Percentiles rank a stretch among this genome's conserved stretches.
Conservation (phyloP, 768 basidiomycete genomes). For the Collybia mongolica region DNA sequence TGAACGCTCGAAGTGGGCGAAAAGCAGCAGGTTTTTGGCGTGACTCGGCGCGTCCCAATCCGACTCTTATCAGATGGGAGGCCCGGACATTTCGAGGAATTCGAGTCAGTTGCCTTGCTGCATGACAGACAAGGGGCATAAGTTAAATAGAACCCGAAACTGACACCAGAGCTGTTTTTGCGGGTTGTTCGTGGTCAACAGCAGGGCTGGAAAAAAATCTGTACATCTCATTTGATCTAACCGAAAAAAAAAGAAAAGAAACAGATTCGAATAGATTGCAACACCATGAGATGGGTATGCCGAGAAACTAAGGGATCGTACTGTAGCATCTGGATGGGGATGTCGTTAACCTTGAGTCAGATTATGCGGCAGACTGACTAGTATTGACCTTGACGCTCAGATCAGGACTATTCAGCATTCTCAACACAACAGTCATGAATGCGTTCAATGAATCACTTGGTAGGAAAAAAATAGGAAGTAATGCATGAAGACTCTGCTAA, state of each 20-base stretch:
- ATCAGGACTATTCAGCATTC: too few relatives aligned
- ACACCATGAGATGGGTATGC: neutral
- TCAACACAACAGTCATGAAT: too few relatives aligned
- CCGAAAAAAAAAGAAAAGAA: constrained; percentile 12
- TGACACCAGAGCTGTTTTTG: neutral
- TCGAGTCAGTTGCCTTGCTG: constrained; percentile 28
- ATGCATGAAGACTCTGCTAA: too few relatives aligned
- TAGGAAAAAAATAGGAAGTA: too few relatives aligned
- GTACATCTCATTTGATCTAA: constrained; percentile 17
- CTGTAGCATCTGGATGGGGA: too few relatives aligned
- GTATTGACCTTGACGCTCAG: too few relatives aligned
- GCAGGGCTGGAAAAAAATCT: constrained; percentile 10
- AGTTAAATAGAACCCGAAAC: constrained; percentile 12
- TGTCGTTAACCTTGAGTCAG: too few relatives aligned
- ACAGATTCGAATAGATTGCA: neutral
- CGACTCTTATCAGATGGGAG: constrained; percentile 35
- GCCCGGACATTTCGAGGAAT: constrained; percentile 13
- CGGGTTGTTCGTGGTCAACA: constrained; percentile 11
- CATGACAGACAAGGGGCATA: constrained; percentile 31
- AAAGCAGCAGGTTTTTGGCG: constrained; percentile 21
- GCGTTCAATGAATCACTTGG: too few relatives aligned
- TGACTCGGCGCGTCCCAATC: constrained; percentile 37
- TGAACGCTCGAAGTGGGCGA: constrained; percentile 13
- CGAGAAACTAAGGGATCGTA: neutral
- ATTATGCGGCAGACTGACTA: too few relatives aligned